Percentiles rank a stretch among this genome's conserved stretches.
Conservation (phyloP, 1,139 yeast genomes). For the Pichia cactophila region DNA sequence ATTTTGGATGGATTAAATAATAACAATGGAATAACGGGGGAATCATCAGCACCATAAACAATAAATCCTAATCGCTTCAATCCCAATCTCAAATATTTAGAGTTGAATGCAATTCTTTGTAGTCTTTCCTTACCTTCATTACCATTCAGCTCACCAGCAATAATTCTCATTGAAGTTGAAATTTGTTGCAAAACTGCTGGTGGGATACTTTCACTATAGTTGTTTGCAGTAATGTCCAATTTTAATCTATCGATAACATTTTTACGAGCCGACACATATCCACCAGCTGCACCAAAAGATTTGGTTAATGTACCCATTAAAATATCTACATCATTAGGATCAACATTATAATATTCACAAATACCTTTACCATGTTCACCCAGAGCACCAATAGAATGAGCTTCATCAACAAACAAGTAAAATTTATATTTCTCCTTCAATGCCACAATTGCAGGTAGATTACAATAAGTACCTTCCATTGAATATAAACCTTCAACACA, state of each 20-base stretch:
- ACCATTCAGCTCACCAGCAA: slow-evolving; percentile 75
- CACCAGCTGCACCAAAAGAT: slow-evolving; percentile 98
- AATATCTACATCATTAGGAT: slow-evolving; percentile 70
- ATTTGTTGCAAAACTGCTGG: slow-evolving; percentile 92
- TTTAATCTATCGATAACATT: slow-evolving; percentile 66
- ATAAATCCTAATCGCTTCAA: slow-evolving; percentile 87
- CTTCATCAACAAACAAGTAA: slow-evolving; percentile 90
- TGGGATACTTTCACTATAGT: slow-evolving; percentile 77
- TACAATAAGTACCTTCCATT: slow-evolving; percentile 95
- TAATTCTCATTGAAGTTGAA: slow-evolving; percentile 68
- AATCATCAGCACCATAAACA: slow-evolving; percentile 91
- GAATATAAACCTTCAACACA: slow-evolving; percentile 95
- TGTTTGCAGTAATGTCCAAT: slow-evolving; percentile 63
- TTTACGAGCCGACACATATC: slow-evolving; percentile 76
- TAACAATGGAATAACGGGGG: slow-evolving; percentile 89
- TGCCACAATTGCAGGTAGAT: slow-evolving; percentile 69
- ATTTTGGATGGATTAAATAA: slow-evolving; percentile 86
- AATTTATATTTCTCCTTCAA: slow-evolving; percentile 82
- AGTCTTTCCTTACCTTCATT: slow-evolving; percentile 91
- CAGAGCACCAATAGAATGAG: slow-evolving; percentile 96
- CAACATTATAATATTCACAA: slow-evolving; percentile 82
- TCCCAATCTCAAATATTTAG: slow-evolving; percentile 86
- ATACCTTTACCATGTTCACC: slow-evolving; percentile 93
- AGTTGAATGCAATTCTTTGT: slow-evolving; percentile 89
- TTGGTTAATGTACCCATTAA: slow-evolving; percentile 97